Base-by-base conservation (phyloP, 768 basidiomycete species). In the Lentinula edodes region DNA sequence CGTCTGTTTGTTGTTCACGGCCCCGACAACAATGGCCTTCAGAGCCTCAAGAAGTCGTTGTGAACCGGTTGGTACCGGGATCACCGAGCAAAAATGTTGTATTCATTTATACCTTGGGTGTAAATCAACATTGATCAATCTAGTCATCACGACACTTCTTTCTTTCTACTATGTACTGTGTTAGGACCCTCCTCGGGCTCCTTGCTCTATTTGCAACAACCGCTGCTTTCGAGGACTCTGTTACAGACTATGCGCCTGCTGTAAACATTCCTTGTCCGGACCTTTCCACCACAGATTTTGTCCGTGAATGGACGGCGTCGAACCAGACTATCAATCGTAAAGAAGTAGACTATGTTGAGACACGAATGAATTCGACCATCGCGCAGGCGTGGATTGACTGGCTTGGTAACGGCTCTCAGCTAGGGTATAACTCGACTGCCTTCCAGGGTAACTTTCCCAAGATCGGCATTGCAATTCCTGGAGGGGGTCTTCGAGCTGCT, bases 401-500 rank as follows among this genome's bases (percentile, higher is more conserved):
- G 86, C 62, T 89, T 48, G 82, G 82, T 1, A 73, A 88, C 64
- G 80, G 77, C 7, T 80, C 80, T 2, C 62, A 68, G 46, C 72
- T 86, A 10, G 82, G 86, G 2, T 88, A 88, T 69, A 72, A 78
- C 61, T 61, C 85, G n/a, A 66, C 75, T 13, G 61, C 65, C 0
- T 81, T 85, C 68, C 66, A 70, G 43, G 71, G 65, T 2, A 69
- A 72, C 28, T 77, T 81, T 60, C 83, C 86, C 8, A 79, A 75
- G 57, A 72, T 90, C 28, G 88, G 82, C 2, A 75, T 90, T 54
- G 89, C 89, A 1, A 73, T 90, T 9, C 85, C 86, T 23, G 91
- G 91, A 2, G 87, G 87, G 13, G 89, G 89, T 0, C 80, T 86
- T 43, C 78, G 91, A 42, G 82, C 89, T 0, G 87, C 88, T 0